Conservation (phyloP, 495 filamentous ascomycete genomes). For the Penicillium turbatum region DNA sequence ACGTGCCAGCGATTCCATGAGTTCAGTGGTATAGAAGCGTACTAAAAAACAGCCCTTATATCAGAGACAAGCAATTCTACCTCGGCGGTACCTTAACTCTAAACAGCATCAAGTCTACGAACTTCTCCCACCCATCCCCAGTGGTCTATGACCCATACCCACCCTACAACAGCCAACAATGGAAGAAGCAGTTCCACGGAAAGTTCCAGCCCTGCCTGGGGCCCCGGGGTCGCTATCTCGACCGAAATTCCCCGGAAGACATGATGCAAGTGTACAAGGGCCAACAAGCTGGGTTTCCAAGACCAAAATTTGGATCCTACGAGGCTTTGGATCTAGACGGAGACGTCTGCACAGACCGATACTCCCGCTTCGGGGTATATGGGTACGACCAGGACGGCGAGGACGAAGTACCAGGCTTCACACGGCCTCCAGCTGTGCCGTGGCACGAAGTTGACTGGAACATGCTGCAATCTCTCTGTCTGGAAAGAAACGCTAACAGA, state of each 20-base stretch:
- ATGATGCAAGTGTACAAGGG: slow-evolving; percentile 43
- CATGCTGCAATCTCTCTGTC: slow-evolving; percentile 59
- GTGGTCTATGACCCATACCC: slow-evolving; percentile 50
- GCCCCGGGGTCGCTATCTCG: slow-evolving; percentile 42
- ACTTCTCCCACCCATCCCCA: slow-evolving; percentile 17
- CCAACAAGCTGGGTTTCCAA: slow-evolving; percentile 35
- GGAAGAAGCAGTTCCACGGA: slow-evolving; percentile 42
- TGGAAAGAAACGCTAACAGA: slow-evolving; percentile 57
- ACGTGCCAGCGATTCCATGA: not conserved
- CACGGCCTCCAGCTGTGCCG: slow-evolving; percentile 34
- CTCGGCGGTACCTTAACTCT: slow-evolving; percentile 27
- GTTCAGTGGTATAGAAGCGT: not conserved
- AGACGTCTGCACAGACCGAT: slow-evolving; percentile 51
- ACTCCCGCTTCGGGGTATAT: slow-evolving; percentile 50
- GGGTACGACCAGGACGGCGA: slow-evolving; percentile 39
- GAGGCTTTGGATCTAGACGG: slow-evolving; percentile 44
- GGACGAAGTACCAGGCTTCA: slow-evolving; percentile 17
- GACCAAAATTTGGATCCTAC: slow-evolving; percentile 44
- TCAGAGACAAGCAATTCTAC: slow-evolving; percentile 23
- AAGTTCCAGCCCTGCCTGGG: slow-evolving; percentile 41
- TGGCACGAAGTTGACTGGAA: slow-evolving; percentile 73
- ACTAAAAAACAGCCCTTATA: not conserved
- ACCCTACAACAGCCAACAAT: slow-evolving; percentile 43
- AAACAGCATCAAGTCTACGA: slow-evolving; percentile 12
- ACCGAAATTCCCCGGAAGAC: slow-evolving; percentile 42